phyloP scores from a whole-genome alignment of 306 rosid genomes.

The Trifolium repens region DNA sequence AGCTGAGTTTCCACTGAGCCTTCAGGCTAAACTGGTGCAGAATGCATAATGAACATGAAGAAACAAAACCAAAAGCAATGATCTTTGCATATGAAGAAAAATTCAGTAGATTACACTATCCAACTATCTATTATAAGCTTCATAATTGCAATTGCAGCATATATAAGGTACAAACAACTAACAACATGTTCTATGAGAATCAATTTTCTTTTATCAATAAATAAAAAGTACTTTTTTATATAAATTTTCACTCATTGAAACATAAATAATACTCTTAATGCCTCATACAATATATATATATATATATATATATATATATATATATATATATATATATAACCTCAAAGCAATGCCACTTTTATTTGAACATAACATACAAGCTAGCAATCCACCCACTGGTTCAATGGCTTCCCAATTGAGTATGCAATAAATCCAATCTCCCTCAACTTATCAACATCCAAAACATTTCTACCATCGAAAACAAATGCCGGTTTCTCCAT shows the following conservation, averaged over 20 bases:
- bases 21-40: not conserved
- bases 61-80: not conserved
- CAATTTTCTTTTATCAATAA: not conserved
- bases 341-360: constrained; percentile 4
- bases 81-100: not conserved
- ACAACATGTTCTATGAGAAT: not conserved
- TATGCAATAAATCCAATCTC: constrained; percentile 75
- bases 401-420: constrained; percentile 80
- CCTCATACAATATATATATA: not conserved
- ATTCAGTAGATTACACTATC: not conserved
- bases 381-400: constrained; percentile 54
- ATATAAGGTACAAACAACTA: not conserved
- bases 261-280: not conserved
- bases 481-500: constrained; percentile 89
- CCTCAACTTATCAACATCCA: constrained; percentile 66
- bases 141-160: not conserved
- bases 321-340: not conserved
- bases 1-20: not conserved
- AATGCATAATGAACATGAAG: not conserved
- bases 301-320: not conserved
- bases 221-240: not conserved
- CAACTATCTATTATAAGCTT: not conserved
- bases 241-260: not conserved
- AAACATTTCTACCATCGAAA: constrained; percentile 77
- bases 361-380: constrained; percentile 5